phyloP scores from a whole-genome alignment of 2,329 filamentous ascomycete species.

The Onygenales sp. region DNA sequence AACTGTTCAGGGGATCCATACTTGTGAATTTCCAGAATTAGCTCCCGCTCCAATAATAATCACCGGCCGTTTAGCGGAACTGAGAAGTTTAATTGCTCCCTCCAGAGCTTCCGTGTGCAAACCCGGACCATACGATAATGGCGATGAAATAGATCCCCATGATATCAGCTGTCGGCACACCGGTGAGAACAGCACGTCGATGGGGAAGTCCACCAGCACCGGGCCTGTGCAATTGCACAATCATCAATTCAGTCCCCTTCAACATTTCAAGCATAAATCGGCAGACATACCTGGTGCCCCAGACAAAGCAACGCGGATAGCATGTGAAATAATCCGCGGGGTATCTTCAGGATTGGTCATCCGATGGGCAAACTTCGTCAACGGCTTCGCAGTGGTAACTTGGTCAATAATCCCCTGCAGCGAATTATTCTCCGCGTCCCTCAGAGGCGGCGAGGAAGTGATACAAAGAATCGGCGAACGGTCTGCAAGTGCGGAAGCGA shows the following conservation, averaged over 20 bases:
- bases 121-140: constrained; percentile 23
- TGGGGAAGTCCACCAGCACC: constrained; percentile 1
- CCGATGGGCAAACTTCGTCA: constrained; percentile 39
- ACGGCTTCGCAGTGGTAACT: constrained; percentile 32
- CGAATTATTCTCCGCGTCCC: constrained; percentile 38
- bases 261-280: constrained; percentile 13
- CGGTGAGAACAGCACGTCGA: constrained; percentile 30
- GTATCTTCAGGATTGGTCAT: constrained; percentile 37
- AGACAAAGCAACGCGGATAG: constrained; percentile 29
- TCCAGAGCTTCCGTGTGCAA: constrained; percentile 28
- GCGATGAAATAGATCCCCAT: constrained; percentile 32
- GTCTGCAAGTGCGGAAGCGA: constrained; percentile 38
- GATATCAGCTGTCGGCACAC: constrained; percentile 27
- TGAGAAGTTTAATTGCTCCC: constrained; percentile 22
- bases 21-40: not conserved
- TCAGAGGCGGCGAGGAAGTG: constrained; percentile 35
- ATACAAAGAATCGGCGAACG: constrained; percentile 37
- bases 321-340: constrained; percentile 35
- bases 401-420: constrained; percentile 41
- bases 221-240: not conserved
- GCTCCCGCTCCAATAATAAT: constrained; percentile 35
- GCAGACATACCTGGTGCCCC: constrained; percentile 34
- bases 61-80: constrained; percentile 27
- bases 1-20: not conserved
- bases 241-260: not conserved